phyloP scores from a whole-genome alignment of 805 yeast species.

The Ogataea trehalophila region DNA sequence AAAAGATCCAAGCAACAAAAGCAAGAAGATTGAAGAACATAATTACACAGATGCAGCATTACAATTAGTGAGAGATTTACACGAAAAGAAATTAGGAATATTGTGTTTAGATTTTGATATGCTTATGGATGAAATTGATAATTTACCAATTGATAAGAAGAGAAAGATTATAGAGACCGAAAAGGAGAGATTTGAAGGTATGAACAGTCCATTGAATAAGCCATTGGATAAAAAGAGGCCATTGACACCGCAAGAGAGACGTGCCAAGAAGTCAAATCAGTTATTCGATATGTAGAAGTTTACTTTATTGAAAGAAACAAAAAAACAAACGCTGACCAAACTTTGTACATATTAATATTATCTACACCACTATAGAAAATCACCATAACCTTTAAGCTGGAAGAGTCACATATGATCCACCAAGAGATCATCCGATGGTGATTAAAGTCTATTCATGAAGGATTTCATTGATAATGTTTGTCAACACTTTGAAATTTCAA shows the following conservation, averaged over 20 bases:
- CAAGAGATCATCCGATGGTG: no score
- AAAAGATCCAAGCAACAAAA: conserved; percentile 39
- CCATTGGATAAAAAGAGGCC: background rate
- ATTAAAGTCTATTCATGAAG: background rate
- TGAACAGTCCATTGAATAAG: background rate
- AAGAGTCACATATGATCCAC: background rate
- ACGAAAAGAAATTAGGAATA: conserved; percentile 45
- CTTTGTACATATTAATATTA: background rate
- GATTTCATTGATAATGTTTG: background rate
- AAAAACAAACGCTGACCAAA: no score
- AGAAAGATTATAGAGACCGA: conserved; percentile 9
- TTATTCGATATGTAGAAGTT: background rate
- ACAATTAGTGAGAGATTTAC: conserved; percentile 58
- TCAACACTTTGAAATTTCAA: background rate
- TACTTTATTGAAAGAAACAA: no score
- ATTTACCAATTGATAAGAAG: conserved; percentile 2
- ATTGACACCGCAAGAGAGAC: background rate
- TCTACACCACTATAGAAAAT: background rate
- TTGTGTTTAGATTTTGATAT: conserved; percentile 26
- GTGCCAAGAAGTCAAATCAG: background rate
- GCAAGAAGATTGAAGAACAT: background rate
- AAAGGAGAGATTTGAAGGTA: conserved; percentile 2
- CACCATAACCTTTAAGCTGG: no score
- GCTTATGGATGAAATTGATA: conserved; percentile 14
- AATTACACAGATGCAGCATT: conserved; percentile 49